These are phyloP conservation scores for Adansonia digitata DNA, from an alignment of 345 rosid species.

Conservation along the genomic window DNA sequence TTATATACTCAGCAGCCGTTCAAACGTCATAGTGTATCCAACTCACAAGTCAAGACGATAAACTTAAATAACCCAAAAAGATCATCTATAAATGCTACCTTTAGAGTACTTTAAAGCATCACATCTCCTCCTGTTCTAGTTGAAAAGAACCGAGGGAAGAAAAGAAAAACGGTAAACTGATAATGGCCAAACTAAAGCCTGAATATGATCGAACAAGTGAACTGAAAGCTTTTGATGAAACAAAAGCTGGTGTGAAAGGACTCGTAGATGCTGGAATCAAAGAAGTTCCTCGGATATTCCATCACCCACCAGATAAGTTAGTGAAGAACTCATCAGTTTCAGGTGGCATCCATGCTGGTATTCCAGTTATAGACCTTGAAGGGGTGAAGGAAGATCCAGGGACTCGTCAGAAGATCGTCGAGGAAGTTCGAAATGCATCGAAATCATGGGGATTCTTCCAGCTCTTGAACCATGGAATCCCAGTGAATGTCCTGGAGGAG, in stretches of 20 bases:
- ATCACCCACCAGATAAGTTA: neutral
- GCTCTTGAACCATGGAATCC: slow-evolving; percentile 34
- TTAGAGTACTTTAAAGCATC: no score
- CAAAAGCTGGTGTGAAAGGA: slow-evolving; percentile 25
- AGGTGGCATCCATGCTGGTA: neutral
- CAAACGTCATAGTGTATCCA: neutral
- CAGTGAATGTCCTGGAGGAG: slow-evolving; percentile 18
- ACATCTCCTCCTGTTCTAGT: neutral
- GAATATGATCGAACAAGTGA: slow-evolving; percentile 13
- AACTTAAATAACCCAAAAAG: no score
- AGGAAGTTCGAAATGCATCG: slow-evolving; percentile 11
- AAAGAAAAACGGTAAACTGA: no score
- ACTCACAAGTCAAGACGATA: neutral
- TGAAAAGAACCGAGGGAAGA: neutral
- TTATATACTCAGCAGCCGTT: neutral
- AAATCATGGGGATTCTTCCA: slow-evolving; percentile 30
- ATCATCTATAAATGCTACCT: no score
- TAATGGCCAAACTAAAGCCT: neutral
- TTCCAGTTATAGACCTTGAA: slow-evolving; percentile 41
- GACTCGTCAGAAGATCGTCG: neutral
- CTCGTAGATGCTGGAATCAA: slow-evolving; percentile 16
- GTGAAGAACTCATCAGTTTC: neutral
- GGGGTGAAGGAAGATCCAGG: neutral
- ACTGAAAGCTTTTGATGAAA: slow-evolving; percentile 24
- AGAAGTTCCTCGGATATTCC: slow-evolving; percentile 32